Conservation (phyloP, 2,329 filamentous ascomycete genomes). For the Xylaria sp. region DNA sequence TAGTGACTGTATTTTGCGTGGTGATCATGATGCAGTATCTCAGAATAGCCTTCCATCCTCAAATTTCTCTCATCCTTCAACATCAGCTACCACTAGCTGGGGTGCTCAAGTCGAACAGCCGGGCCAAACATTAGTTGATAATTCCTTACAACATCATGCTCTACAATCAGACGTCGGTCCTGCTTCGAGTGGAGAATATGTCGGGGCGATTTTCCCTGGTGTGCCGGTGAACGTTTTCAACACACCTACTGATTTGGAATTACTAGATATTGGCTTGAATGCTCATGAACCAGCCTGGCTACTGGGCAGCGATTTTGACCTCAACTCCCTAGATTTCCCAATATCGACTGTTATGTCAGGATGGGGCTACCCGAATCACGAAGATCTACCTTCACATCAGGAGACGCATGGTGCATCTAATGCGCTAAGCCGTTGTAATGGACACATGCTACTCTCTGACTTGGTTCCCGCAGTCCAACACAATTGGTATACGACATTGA, state of each 20-base stretch:
- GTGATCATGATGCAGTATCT: constrained; percentile 26
- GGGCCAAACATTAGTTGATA: constrained; percentile 14
- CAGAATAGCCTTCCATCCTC: constrained; percentile 25
- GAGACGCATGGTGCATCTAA: constrained; percentile 22
- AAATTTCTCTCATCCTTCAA: constrained; percentile 21
- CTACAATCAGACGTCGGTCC: constrained; percentile 18
- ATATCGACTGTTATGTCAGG: constrained; percentile 29
- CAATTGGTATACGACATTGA: constrained; percentile 34
- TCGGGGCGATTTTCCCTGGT: constrained; percentile 19
- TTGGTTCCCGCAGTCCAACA: constrained; percentile 32
- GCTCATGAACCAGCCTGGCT: constrained; percentile 35
- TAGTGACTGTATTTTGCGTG: constrained; percentile 10
- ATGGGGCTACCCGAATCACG: constrained; percentile 26
- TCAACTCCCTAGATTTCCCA: constrained; percentile 33
- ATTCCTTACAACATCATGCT: constrained; percentile 16
- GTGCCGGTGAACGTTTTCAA: constrained; percentile 25
- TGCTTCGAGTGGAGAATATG: constrained; percentile 18
- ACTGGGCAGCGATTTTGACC: constrained; percentile 32
- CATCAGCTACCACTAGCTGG: constrained; percentile 27
- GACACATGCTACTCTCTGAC: constrained; percentile 32
- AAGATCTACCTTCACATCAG: constrained; percentile 15
- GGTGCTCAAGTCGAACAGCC: constrained; percentile 16
- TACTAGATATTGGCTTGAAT: constrained; percentile 34
- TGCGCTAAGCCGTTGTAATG: constrained; percentile 12
- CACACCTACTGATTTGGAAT: constrained; percentile 31